phyloP scores from a whole-genome alignment of 805 yeast species.

The Blastobotrys parvus region DNA sequence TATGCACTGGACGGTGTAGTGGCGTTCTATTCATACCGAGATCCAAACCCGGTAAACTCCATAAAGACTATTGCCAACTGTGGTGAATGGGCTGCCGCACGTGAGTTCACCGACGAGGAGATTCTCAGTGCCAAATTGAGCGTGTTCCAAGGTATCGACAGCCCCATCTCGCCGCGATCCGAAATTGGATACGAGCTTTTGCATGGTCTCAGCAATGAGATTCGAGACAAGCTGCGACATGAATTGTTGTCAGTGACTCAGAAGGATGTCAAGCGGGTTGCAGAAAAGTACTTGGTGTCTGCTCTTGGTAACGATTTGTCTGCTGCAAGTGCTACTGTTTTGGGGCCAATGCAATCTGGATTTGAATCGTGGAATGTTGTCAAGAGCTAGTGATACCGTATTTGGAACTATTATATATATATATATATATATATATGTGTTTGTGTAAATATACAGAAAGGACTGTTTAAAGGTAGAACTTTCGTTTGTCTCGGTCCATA shows the following conservation, averaged over 20 bases:
- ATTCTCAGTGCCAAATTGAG: conserved; percentile 85
- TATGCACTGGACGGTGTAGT: conserved; percentile 75
- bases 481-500: conserved; percentile 93
- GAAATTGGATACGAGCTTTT: conserved; percentile 67
- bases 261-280: conserved; percentile 53
- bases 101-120: conserved; percentile 54
- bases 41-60: conserved; percentile 77
- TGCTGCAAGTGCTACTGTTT: conserved; percentile 1
- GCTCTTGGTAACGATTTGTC: neutral
- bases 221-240: conserved; percentile 75
- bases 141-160: conserved; percentile 84
- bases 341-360: neutral
- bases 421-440: neutral
- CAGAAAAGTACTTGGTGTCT: conserved; percentile 49
- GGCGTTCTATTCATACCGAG: conserved; percentile 84
- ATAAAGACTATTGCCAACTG: conserved; percentile 48
- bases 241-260: conserved; percentile 57
- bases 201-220: conserved; percentile 64
- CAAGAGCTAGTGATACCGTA: neutral
- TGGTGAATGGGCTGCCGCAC: conserved; percentile 40
- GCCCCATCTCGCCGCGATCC: conserved; percentile 72
- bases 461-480: conserved; percentile 59
- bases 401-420: neutral
- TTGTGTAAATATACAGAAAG: conserved; percentile 2
- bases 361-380: conserved; percentile 4